Evolutionary conservation across 2,329 filamentous ascomycete species (phyloP).

Genomic region (Ceratocystis huliohia): DNA sequence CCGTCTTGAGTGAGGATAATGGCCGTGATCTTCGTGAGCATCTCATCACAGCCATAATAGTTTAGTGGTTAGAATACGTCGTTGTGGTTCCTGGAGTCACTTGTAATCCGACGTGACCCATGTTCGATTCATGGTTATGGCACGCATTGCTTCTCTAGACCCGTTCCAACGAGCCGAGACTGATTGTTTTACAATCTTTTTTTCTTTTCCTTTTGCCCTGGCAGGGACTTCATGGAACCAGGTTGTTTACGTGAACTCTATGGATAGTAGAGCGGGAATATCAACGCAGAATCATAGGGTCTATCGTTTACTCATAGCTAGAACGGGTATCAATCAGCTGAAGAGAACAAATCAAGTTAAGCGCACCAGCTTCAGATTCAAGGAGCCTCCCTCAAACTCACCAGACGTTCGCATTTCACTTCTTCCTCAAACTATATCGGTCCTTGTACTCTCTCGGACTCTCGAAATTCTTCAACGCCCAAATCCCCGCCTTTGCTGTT

Average conservation of each 20-base stretch:
- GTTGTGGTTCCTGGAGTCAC: slow-evolving; percentile 14
- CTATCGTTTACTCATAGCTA: not conserved
- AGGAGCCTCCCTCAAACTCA: not conserved
- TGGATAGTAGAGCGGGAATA: not conserved
- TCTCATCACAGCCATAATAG: slow-evolving; percentile 15
- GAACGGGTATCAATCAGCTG: not conserved
- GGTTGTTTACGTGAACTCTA: not conserved
- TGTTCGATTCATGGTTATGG: slow-evolving; percentile 21
- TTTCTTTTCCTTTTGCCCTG: not conserved
- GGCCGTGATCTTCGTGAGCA: not conserved
- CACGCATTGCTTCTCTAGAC: not conserved
- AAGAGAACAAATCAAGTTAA: not conserved
- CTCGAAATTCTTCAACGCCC: slow-evolving; percentile 60
- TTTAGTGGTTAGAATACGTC: slow-evolving; percentile 20
- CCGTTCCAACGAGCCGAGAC: not conserved
- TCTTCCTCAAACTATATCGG: slow-evolving; percentile 16
- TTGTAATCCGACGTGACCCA: slow-evolving; percentile 17
- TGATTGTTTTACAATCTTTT: not conserved
- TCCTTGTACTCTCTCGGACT: slow-evolving; percentile 82
- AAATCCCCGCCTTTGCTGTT: slow-evolving; percentile 56
- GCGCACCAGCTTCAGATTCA: not conserved
- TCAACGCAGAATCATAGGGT: not conserved
- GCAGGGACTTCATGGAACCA: no score
- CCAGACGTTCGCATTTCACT: not conserved
- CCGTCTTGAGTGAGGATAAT: not conserved